These are phyloP conservation scores for Crepidotus sp. DNA, from an alignment of 1,284 basidiomycete genomes.

Conservation along the genomic window DNA sequence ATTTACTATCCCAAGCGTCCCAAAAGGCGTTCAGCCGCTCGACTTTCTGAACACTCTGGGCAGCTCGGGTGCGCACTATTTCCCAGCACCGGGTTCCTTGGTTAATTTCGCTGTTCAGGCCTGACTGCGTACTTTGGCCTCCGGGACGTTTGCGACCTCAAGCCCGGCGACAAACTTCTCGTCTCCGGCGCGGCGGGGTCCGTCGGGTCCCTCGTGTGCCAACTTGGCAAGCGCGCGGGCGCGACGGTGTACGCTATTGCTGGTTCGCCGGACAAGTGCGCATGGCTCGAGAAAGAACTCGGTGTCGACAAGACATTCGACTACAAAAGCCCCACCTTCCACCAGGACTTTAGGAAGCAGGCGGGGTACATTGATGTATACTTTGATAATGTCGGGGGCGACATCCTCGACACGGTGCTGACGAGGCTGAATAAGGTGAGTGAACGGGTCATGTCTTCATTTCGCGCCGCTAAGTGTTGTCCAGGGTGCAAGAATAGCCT, in stretches of 20 bases:
- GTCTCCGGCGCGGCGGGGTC: conserved; percentile 89
- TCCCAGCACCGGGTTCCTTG: not conserved
- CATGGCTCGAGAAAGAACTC: conserved; percentile 72
- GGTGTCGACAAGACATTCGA: conserved; percentile 80
- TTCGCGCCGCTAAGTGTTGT: not conserved
- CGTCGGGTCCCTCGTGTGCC: conserved; percentile 66
- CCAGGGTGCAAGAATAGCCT: conserved; percentile 11
- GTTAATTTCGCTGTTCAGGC: conserved; percentile 32
- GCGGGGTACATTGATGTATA: conserved; percentile 68
- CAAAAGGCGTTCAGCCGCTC: conserved; percentile 48
- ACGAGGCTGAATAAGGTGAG: conserved; percentile 62
- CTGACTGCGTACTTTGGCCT: conserved; percentile 86
- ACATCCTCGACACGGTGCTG: conserved; percentile 71
- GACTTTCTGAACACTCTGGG: conserved; percentile 76
- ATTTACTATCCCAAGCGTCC: conserved; percentile 32
- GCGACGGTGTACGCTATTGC: conserved; percentile 81
- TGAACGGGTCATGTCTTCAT: conserved; percentile 3
- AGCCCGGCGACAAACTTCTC: conserved; percentile 75
- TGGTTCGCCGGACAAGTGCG: conserved; percentile 68
- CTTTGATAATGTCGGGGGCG: conserved; percentile 84
- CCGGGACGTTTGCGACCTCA: conserved; percentile 67
- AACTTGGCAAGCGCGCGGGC: conserved; percentile 68
- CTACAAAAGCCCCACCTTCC: conserved; percentile 77
- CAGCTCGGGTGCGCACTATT: conserved; percentile 44
- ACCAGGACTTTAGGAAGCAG: conserved; percentile 53